A percentile compares a stretch with the other conserved stretches of the same genome.
These are phyloP conservation scores for Lactifluus piperatus DNA, from an alignment of 768 basidiomycete species.

Conservation along the genomic window DNA sequence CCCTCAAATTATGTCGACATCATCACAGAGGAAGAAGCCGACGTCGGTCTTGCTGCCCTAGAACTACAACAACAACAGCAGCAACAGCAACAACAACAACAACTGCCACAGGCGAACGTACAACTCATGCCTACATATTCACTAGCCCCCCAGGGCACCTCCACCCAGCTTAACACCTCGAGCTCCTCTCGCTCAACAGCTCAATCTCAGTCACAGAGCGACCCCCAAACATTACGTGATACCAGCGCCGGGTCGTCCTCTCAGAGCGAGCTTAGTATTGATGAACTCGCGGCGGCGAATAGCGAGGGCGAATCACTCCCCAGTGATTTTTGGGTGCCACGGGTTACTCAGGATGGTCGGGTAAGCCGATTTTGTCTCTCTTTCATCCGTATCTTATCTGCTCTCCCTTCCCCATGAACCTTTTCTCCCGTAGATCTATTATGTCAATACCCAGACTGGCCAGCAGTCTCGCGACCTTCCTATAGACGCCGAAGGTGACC, in stretches of 20 bases:
- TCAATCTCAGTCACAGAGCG: constrained; percentile 28
- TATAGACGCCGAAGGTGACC: constrained; percentile 55
- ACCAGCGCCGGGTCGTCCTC: constrained; percentile 30
- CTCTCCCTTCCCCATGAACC: background rate
- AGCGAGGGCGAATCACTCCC: constrained; percentile 30
- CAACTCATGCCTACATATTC: constrained; percentile 7
- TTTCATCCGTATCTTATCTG: background rate
- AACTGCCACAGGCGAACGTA: background rate
- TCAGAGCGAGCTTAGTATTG: constrained; percentile 29
- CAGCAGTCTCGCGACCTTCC: constrained; percentile 82
- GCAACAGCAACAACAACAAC: constrained; percentile 14
- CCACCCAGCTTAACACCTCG: constrained; percentile 35
- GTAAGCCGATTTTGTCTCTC: constrained; percentile 35
- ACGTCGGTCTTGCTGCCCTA: constrained; percentile 47
- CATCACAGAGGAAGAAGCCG: constrained; percentile 76
- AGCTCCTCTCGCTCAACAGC: constrained; percentile 8
- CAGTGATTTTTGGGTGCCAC: constrained; percentile 88
- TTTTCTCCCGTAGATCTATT: constrained; percentile 68
- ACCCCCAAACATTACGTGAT: constrained; percentile 50
- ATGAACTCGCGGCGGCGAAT: constrained; percentile 25
- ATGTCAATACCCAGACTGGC: constrained; percentile 85
- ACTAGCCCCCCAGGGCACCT: constrained; percentile 21
- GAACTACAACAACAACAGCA: constrained; percentile 26
- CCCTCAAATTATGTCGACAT: constrained; percentile 88
- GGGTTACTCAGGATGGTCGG: constrained; percentile 74